Percentiles rank a stretch among this genome's conserved stretches.
Conservation (phyloP, 2,329 filamentous ascomycete genomes). For the Huntiella decipiens region DNA sequence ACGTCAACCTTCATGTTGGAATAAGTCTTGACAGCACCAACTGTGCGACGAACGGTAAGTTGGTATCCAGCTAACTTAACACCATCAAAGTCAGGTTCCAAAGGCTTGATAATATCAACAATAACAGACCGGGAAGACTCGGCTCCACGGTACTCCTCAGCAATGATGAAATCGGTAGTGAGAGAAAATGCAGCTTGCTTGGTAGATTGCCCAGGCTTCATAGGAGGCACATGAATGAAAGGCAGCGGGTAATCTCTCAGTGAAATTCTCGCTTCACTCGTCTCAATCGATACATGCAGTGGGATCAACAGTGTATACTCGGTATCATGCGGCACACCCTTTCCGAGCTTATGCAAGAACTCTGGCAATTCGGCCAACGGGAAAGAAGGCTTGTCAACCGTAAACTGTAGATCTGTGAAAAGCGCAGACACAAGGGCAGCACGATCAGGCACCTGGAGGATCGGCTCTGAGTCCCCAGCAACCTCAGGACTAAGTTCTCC, state of each 20-base stretch:
- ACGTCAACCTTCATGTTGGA: constrained; percentile 84
- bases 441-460: constrained; percentile 68
- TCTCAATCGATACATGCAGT: constrained; percentile 72
- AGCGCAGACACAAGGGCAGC: constrained; percentile 66
- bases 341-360: constrained; percentile 79
- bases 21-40: constrained; percentile 90
- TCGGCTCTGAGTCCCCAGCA: constrained; percentile 61
- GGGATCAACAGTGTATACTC: constrained; percentile 78
- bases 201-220: constrained; percentile 61
- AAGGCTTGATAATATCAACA: constrained; percentile 65
- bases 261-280: constrained; percentile 75
- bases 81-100: constrained; percentile 12
- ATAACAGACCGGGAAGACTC: constrained; percentile 64
- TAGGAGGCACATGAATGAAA: constrained; percentile 69
- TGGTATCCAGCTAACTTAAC: constrained; percentile 39
- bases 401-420: constrained; percentile 68
- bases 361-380: constrained; percentile 61
- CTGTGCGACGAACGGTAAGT: constrained; percentile 74
- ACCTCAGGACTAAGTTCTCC: constrained; percentile 61
- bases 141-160: constrained; percentile 70
- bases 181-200: constrained; percentile 67
- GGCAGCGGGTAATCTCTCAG: constrained; percentile 88
- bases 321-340: constrained; percentile 86
- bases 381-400: constrained; percentile 85
- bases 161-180: constrained; percentile 82